Base-by-base conservation (phyloP, 169 alveolate genomes). In the Plasmodium fragile region DNA sequence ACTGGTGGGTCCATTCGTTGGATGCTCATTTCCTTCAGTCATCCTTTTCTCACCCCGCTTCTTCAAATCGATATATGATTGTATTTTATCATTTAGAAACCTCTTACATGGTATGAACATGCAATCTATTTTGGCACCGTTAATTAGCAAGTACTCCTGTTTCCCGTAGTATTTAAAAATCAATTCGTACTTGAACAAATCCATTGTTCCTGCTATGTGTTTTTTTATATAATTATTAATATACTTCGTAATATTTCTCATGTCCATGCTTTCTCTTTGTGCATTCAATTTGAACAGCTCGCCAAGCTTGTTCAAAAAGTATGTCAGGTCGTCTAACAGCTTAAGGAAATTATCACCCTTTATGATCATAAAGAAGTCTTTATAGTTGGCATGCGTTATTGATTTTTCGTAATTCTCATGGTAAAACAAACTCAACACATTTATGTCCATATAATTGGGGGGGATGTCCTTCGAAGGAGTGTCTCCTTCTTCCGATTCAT, bases 391-490 rank as follows among this genome's bases (percentile, higher is more conserved):
- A 79, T 77, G 94, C 1, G 77, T 89, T 5, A 89, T 79, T 6
- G 94, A 89, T 65, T 89, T 89, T 80, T 89, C 94, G 81, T 89
- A 89, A 79, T 89, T 89, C 22, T 89, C 94, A 80, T 80, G 94
- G 81, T 89, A 32, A 79, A 78, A 89, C 43, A 89, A 25, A 52
- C 91, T 89, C 28, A 89, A 79, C 22, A 89, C 59, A 78, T 59
- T 89, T 72, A 89, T 65, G 22, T 89, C 83, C 8, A 69, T 52
- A 34, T 78, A 89, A 6, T 89, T 65, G 16, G 91, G 71, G 22
- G 85, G 59, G 7, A 79, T 59, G 1, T 79, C 72, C 45, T 80
- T 32, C 7, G 10, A 4, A 72, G 18, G n/a, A 49, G 13, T 45
- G 8, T 30, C 45, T 11, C 43, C 49, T 30, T 28, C 39, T 73